Base-by-base conservation (phyloP, 306 rosid genomes). In the Fragaria iinumae region DNA sequence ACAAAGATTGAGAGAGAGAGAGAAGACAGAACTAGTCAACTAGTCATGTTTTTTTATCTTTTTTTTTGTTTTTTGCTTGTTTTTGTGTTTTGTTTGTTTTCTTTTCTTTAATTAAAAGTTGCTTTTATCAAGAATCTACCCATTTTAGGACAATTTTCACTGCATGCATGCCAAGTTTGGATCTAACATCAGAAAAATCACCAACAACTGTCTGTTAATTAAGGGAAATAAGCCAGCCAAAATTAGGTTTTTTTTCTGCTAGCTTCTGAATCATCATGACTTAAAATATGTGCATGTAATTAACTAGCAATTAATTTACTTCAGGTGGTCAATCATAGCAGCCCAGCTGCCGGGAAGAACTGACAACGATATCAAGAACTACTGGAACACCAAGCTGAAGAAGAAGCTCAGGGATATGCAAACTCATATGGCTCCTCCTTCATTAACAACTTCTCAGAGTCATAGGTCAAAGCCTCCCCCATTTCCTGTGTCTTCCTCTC, bases 351-450 rank as follows among this genome's bases (percentile, higher is more conserved):
- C 97, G 47, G 98, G 98, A 0, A 87, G 98, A 83, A 93, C 98
- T 16, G 98, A 93, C 79, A 93, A 93, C 45, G 97, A 93, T 86
- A 93, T 93, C 71, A 93, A 93, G 83, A 93, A 93, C 86, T 91
- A 93, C 74, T 93, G 98, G 98, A 93, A 93, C 91, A 93, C 98
- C 38, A 93, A 91, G 84, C 93, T 93, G 18, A 93, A 91, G 92
- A 93, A 92, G 87, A 93, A 93, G 80, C 90, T 93, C 29, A 78
- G 87, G 87, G 88, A 83, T 25, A 76, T 89, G 77, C 77, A 66
- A 9, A 34, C 18, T 66, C 45, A 83, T 60, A 83, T 62, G 78
- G 71, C 71, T 75, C 70, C 69, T 73, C 16, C 77, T 25, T 67
- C 13, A 0, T 6, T 18, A 3, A 18, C 50, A 21, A 20, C 59